Conservation (phyloP, 495 filamentous ascomycete genomes). For the Hypoxylon rickii region DNA sequence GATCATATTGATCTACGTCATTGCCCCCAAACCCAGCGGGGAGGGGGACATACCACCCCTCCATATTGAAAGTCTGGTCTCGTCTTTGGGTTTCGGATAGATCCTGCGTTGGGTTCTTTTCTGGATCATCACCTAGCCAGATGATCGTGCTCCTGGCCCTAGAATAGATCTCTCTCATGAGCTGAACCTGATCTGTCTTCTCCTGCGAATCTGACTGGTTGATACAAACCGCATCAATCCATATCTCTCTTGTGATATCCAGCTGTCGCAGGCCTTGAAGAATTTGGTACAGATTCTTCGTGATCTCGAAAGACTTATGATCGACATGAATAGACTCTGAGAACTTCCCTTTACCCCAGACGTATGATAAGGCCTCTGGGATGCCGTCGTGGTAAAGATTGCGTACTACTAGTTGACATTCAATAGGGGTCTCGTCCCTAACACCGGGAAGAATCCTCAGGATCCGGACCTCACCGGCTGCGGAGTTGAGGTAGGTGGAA, state of each 20-base stretch:
- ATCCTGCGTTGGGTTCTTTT: neutral
- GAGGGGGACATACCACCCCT: neutral
- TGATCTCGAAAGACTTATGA: neutral
- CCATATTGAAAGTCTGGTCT: neutral
- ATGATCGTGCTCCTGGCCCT: neutral
- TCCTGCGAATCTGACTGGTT: constrained; percentile 32
- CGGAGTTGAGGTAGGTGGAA: neutral
- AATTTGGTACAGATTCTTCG: constrained; percentile 3
- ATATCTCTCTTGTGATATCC: constrained; percentile 10
- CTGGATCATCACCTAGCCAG: neutral
- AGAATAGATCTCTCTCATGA: constrained; percentile 34
- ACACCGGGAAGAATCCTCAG: neutral
- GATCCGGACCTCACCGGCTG: constrained; percentile 1
- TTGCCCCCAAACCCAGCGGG: neutral
- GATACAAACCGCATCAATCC: constrained; percentile 42
- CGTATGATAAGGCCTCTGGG: constrained; percentile 11
- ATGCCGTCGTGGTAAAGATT: neutral
- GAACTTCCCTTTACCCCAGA: neutral
- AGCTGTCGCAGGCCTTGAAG: neutral
- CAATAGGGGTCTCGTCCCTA: neutral
- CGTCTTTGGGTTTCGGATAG: neutral
- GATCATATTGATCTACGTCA: constrained; percentile 11
- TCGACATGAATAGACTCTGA: neutral
- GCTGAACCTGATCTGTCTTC: constrained; percentile 26
- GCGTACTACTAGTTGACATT: neutral